phyloP scores from a whole-genome alignment of 768 basidiomycete species.

The Tulasnella calospora region DNA sequence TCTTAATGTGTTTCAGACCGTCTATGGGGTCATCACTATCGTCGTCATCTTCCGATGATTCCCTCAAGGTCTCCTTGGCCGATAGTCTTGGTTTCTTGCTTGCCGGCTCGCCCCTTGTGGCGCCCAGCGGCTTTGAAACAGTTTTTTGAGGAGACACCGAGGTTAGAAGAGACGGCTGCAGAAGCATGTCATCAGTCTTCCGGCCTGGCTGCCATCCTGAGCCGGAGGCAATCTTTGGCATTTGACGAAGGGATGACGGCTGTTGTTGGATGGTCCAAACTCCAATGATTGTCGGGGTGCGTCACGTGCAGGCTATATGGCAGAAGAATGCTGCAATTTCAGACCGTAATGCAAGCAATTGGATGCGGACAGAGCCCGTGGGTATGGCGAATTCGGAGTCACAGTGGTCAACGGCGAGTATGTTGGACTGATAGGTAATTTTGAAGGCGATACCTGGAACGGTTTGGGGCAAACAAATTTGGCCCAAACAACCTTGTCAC shows the following conservation, averaged over 20 bases:
- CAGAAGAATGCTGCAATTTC: background rate
- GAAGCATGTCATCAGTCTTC: background rate
- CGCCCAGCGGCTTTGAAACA: background rate
- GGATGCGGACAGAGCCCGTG: background rate
- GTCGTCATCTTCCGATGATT: background rate
- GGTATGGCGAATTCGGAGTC: background rate
- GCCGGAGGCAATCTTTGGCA: background rate
- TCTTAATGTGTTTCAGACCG: background rate
- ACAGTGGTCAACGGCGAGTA: background rate
- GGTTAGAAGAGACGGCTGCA: background rate
- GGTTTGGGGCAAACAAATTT: background rate
- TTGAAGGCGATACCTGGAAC: background rate
- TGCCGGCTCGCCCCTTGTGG: background rate
- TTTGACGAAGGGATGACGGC: background rate
- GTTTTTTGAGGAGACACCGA: background rate
- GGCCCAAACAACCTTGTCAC: slow-evolving; percentile 5
- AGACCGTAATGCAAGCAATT: background rate
- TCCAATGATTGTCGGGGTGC: background rate
- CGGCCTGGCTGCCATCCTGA: background rate
- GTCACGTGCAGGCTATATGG: background rate
- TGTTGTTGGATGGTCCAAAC: slow-evolving; percentile 2
- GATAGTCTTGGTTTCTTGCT: background rate
- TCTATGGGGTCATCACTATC: background rate
- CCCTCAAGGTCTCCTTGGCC: background rate
- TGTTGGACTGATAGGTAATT: background rate